Percentiles rank a stretch among this genome's conserved stretches.
Conservation (phyloP, 805 yeast genomes). For the Maudiozyma bulderi region DNA sequence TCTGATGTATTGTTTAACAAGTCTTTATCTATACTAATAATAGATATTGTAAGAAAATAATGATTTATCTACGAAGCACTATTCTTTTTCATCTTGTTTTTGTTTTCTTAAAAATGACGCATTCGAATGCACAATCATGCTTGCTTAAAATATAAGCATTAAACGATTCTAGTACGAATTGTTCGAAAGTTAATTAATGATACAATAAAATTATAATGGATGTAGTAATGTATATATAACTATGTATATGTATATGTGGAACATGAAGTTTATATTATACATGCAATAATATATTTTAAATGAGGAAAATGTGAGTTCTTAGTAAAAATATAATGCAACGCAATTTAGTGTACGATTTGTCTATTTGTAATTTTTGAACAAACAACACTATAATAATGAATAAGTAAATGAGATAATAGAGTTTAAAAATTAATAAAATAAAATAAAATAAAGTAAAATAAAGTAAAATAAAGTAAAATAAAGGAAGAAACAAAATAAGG, state of each 20-base stretch:
- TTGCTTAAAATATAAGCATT: too few species aligned
- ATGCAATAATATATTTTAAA: neutral
- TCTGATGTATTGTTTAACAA: too few species aligned
- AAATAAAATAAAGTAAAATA: neutral
- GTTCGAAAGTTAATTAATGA: neutral
- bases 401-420: neutral
- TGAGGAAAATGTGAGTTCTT: neutral
- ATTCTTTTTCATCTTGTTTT: neutral
- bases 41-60: too few species aligned
- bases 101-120: neutral
- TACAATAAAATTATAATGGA: neutral
- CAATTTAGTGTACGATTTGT: neutral
- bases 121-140: neutral
- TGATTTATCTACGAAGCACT: neutral
- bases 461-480: neutral
- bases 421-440: neutral
- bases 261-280: neutral
- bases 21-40: too few species aligned
- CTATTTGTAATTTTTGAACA: neutral
- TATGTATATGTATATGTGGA: neutral
- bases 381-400: neutral
- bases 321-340: neutral
- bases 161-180: too few species aligned
- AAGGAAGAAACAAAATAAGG: neutral
- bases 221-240: neutral